Evolutionary conservation across 2,329 filamentous ascomycete genomes (phyloP), one percentile per base, ranked within the genome.

Genomic region (Lomentospora prolificans): DNA sequence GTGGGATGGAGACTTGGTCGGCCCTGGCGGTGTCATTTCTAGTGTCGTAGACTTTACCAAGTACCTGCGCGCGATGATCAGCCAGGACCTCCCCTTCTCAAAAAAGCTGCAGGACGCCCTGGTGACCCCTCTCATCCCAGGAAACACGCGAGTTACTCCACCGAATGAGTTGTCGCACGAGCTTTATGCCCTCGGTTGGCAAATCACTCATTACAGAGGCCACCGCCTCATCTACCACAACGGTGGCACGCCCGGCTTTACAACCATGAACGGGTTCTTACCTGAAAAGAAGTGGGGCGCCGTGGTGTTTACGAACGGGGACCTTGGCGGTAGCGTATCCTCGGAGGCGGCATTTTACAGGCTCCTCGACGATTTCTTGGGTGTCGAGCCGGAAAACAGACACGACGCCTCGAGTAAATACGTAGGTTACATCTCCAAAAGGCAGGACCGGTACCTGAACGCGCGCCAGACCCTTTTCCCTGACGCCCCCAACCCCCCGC

Each of bases 1-100:
- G 3, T 64, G 64, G 41, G 66, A 64, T 4, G 68, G 68, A 33
- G 46, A 51, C 17, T 25, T 50, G 22, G 36, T 54, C 50, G 76
- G 74, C 0, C 72, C 73, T 0, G 75, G 75, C 0, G 67, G 64
- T 3, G 66, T 76, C 19, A 65, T 72, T 31, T 70, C 67, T 2
- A 70, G 64, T 51, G 70, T 71, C 2, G 41, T 62, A 0, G 70
- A 73, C 56, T 73, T 71, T 56, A 63, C 67, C 4, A 64, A 61
- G 53, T 67, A 64, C 51, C 61, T 67, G 3, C 62, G 61, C 12
- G 55, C 57, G 17, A 66, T 67, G 64, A 64, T 68, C 51, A 30
- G 51, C 14, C 60, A 60, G 53, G 55, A 51, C 1, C 60, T 51
- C 0, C 64, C 63, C 1, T 19, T 67, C 0, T 65, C 65, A 0